Conservation (phyloP, 495 filamentous ascomycete species). For the Pyrenopolyporus hunteri region DNA sequence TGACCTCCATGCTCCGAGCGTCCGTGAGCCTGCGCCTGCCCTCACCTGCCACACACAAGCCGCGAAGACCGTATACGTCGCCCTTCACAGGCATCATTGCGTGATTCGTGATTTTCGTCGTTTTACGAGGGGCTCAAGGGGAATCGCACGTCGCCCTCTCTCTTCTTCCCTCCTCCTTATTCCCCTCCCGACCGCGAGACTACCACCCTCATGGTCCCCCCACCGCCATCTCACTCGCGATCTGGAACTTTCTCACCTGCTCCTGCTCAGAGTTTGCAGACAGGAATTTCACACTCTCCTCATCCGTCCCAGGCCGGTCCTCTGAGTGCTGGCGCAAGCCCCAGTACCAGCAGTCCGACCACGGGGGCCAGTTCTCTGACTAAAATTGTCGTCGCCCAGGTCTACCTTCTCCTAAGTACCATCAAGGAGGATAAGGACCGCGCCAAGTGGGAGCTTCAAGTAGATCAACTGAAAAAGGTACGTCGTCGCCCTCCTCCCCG, state of each 20-base stretch:
- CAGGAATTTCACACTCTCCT: conserved; percentile 55
- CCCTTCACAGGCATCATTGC: conserved; percentile 22
- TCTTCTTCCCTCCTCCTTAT: conserved; percentile 29
- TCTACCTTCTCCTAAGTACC: conserved; percentile 89
- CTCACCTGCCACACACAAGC: neutral
- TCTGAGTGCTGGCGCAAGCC: conserved; percentile 62
- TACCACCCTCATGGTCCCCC: conserved; percentile 47
- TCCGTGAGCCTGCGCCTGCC: conserved; percentile 25
- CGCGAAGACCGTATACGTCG: conserved; percentile 18
- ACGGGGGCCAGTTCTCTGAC: conserved; percentile 66
- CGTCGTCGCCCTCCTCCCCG: conserved; percentile 32
- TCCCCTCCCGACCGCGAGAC: conserved; percentile 34
- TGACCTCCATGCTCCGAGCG: conserved; percentile 35
- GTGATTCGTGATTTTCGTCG: conserved; percentile 27
- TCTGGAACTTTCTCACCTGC: conserved; percentile 62
- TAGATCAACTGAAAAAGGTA: conserved; percentile 90
- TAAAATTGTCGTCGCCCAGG: conserved; percentile 92
- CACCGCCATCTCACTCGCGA: conserved; percentile 46
- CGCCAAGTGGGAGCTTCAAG: conserved; percentile 91
- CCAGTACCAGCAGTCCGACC: conserved; percentile 73
- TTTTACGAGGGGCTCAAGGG: conserved; percentile 40
- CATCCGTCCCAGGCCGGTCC: conserved; percentile 60
- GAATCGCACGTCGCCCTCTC: conserved; percentile 35
- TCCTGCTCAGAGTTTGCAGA: conserved; percentile 57
- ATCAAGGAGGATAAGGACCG: conserved; percentile 91